Evolutionary conservation across 1,284 basidiomycete species (phyloP).

Genomic region (Ceratobasidium theobromae): DNA sequence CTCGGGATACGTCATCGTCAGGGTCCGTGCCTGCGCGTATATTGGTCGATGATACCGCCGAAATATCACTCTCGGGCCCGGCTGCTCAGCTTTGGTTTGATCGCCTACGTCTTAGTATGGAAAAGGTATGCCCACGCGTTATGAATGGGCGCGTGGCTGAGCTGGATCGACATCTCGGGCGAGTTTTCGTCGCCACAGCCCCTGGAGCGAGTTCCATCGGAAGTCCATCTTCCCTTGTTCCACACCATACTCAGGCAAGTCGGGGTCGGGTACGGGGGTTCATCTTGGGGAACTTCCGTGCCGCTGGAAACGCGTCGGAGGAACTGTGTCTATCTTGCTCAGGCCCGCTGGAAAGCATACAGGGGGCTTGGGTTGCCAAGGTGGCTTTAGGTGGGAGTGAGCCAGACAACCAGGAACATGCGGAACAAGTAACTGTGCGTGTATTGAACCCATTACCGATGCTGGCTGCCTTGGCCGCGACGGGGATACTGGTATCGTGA

Average conservation of each 20-base stretch:
- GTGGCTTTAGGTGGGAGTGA: not conserved
- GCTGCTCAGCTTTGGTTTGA: conserved; percentile 6
- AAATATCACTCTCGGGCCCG: conserved; percentile 3
- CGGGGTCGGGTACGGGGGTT: not conserved
- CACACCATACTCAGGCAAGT: not conserved
- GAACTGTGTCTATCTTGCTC: conserved; percentile 1
- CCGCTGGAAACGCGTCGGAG: not conserved
- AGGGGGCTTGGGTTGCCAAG: conserved; percentile 13
- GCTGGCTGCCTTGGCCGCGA: conserved; percentile 6
- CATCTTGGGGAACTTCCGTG: conserved; percentile 18
- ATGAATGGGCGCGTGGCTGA: conserved; percentile 14
- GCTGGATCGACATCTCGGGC: conserved; percentile 1
- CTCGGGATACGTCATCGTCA: not conserved
- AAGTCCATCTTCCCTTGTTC: not conserved
- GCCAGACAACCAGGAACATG: not conserved
- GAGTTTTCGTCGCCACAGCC: conserved; percentile 3
- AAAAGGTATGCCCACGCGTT: conserved; percentile 1
- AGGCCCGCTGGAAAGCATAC: conserved; percentile 2
- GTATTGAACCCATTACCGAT: conserved; percentile 21
- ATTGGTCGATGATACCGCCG: not conserved
- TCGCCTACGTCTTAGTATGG: conserved; percentile 4
- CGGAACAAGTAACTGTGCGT: conserved; percentile 9
- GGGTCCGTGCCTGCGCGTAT: conserved; percentile 2
- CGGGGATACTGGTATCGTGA: not conserved
- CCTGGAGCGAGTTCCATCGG: conserved; percentile 1